Conservation (phyloP, 805 yeast genomes). For the Candida railenensis region DNA sequence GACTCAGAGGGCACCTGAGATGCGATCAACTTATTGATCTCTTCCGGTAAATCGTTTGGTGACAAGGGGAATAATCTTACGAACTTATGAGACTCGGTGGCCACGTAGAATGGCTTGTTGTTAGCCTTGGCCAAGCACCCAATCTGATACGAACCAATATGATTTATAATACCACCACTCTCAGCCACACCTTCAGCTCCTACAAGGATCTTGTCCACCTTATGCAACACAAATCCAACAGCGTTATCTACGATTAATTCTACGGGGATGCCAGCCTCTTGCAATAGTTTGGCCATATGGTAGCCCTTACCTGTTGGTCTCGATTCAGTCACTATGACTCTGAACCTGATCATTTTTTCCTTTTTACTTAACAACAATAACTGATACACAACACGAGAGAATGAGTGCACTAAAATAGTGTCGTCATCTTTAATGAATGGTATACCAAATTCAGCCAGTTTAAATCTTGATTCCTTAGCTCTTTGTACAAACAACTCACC, state of each 20-base stretch:
- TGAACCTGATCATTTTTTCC: constrained; percentile 72
- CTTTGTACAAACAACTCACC: constrained; percentile 90
- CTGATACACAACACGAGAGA: constrained; percentile 84
- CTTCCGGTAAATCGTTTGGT: constrained; percentile 81
- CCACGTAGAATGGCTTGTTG: constrained; percentile 90
- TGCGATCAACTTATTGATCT: constrained; percentile 22
- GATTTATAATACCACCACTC: constrained; percentile 96
- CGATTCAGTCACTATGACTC: constrained; percentile 91
- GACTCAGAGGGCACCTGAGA: constrained; percentile 7
- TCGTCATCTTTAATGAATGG: constrained; percentile 94
- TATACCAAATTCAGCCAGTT: constrained; percentile 83
- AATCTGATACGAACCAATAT: constrained; percentile 90
- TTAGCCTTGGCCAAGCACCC: constrained; percentile 90
- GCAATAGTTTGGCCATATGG: constrained; percentile 65
- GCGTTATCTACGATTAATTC: constrained; percentile 88
- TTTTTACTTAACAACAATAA: constrained; percentile 73
- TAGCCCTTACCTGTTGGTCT: constrained; percentile 79
- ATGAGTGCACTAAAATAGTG: constrained; percentile 84
- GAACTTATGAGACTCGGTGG: constrained; percentile 92
- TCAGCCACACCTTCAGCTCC: constrained; percentile 99
- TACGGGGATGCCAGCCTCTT: constrained; percentile 78
- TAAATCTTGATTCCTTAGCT: constrained; percentile 85
- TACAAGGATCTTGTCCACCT: constrained; percentile 88
- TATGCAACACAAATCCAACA: constrained; percentile 88
- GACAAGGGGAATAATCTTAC: constrained; percentile 94